Base-by-base conservation (phyloP, 306 rosid species). In the Vachellia pachyceras region DNA sequence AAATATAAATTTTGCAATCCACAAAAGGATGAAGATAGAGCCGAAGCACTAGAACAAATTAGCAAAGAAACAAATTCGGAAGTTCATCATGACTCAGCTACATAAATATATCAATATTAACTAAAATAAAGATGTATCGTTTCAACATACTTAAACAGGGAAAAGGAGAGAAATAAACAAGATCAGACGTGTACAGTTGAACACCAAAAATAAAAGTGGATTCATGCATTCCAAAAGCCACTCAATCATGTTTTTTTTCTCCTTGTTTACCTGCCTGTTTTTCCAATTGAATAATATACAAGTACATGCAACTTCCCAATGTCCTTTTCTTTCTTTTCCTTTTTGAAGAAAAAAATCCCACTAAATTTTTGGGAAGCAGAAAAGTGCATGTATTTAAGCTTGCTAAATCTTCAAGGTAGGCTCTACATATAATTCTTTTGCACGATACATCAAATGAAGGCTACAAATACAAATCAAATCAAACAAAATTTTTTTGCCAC, bases 271-370 rank as follows among this genome's bases (percentile, higher is more conserved):
- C 47, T 12, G 52, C 6, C 17, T 46, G 52, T 13, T 49, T 74
- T 78, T 68, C 63, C 57, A 44, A 52, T 72, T 81, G 78, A 52
- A 54, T n/a, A n/a, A n/a, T 73, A 37, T 41, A 73, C 11, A 39
- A 67, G 77, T 61, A 61, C 40, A 61, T 29, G 17, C 9, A 61
- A 33, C 69, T 29, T 63, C 10, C 69, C 35, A 17, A 23, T 14
- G 70, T 36, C 22, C 12, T 36, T 29, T 61, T 3, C 10, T 10
- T 60, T 23, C n/a, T n/a, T n/a, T 10, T 44, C n/a, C n/a, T n/a
- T 44, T 9, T 3, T 0, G n/a, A 0, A 12, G 12, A 11, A 0
- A 60, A 33, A 29, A 37, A 35, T 14, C 71, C 71, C 44, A 17
- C 44, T 14, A 66, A 66, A 37, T 22, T 37, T 37, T 52, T 9